phyloP scores from a whole-genome alignment of 2,329 filamentous ascomycete genomes.

The Fusarium succisae region DNA sequence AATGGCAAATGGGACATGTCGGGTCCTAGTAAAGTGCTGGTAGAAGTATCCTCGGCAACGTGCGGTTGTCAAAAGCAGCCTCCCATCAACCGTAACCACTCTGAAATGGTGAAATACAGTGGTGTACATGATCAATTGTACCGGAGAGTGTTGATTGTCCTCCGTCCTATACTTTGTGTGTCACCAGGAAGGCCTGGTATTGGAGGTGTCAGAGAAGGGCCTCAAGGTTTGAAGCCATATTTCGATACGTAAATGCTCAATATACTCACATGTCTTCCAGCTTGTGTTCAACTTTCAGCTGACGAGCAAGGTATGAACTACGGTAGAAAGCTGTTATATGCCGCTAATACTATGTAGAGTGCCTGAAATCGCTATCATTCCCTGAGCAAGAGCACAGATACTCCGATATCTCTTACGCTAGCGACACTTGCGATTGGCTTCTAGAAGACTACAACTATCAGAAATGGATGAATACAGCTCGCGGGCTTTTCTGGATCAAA shows the following conservation, averaged over 20 bases:
- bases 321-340: rapidly evolving
- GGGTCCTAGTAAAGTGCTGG: background rate
- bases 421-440: background rate
- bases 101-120: background rate
- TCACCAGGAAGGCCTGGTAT: rapidly evolving
- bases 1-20: background rate
- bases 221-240: background rate
- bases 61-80: background rate
- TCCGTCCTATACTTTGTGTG: background rate
- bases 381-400: background rate
- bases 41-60: background rate
- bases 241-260: rapidly evolving
- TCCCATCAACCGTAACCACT: background rate
- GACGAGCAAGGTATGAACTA: background rate
- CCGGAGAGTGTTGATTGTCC: rapidly evolving
- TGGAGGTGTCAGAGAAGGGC: rapidly evolving
- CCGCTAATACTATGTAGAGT: background rate
- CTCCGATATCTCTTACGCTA: background rate
- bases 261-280: background rate
- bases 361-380: background rate
- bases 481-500: background rate
- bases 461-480: background rate
- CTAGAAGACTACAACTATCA: background rate
- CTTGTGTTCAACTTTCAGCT: background rate
- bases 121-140: background rate